Base-by-base conservation (phyloP, 163 green algal genomes). In the Scenedesmus sp. region DNA sequence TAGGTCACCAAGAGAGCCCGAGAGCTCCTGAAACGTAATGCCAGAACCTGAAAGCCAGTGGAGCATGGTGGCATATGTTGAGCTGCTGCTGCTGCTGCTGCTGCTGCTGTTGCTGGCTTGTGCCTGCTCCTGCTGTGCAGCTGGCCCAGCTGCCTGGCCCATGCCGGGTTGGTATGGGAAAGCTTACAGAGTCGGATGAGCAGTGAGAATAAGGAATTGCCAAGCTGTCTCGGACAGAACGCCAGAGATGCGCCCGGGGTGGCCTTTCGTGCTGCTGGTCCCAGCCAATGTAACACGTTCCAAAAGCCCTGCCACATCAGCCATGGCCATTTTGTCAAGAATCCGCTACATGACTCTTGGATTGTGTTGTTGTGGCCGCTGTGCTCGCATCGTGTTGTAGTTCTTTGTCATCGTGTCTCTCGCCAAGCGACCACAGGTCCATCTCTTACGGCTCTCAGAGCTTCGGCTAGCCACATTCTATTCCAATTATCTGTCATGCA, bases 1-100 rank as follows among this genome's bases (percentile, higher is more conserved):
- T 12, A 92, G 54, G 81, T 92, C 88, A 16, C 88, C 88, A 0
- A 92, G 34, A 5, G 88, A 86, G 62, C 88, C 88, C 4, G 34
- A 77, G 9, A 77, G 56, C 88, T 92, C 88, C n/a, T 70, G 26
- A 56, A 76, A 86, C 3, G 60, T 86, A 20, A 88, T 18, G 9
- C 76, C 46, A 10, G 76, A 84, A 16, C 18, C 34, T 84, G 12
- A 56, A 13, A 59, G 1, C 57, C 83, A 88, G 23, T 15, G 83
- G 8, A 54, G 23, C 59, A 74, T 6, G 57, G 13, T 7, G 4
- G 82, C 20, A n/a, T 57, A 74, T 74, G 7, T 60, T 34, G 81
- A 54, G 0, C 56, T 70, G 82, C 5, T 87, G 83, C 83, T 54
- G 79, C 79, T 57, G 79, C 52, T 57, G 83, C n/a, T 67, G 54